These are phyloP conservation scores for Begonia fuchsioides DNA, from an alignment of 306 rosid species.

Conservation along the genomic window DNA sequence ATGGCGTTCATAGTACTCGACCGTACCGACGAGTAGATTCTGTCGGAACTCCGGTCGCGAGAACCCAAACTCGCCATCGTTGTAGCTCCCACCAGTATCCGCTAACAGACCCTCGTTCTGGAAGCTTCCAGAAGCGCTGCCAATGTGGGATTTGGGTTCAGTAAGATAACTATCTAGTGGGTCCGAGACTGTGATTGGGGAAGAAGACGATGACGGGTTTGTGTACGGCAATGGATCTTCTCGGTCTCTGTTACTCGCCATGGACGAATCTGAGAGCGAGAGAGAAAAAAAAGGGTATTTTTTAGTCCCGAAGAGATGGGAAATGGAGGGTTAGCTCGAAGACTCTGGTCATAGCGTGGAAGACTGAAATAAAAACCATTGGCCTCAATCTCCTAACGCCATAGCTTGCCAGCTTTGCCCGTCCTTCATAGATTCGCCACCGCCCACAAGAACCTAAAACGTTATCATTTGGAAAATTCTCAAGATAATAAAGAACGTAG, in stretches of 20 bases:
- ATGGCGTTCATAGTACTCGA: conserved; percentile 58
- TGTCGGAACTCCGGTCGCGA: conserved; percentile 50
- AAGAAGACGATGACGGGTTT: conserved; percentile 61
- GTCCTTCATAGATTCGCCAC: too few relatives aligned
- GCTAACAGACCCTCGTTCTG: conserved; percentile 55
- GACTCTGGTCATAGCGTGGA: background rate
- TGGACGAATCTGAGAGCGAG: background rate
- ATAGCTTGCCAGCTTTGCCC: too few relatives aligned
- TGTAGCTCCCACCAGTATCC: conserved; percentile 4
- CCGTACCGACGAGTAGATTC: conserved; percentile 55
- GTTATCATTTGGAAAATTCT: too few relatives aligned
- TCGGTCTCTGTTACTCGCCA: conserved; percentile 48
- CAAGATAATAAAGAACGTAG: too few relatives aligned
- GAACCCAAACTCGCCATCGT: conserved; percentile 66
- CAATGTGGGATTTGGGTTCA: conserved; percentile 40
- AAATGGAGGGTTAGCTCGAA: background rate
- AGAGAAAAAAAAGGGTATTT: background rate
- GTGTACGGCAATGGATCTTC: conserved; percentile 46
- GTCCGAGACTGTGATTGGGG: conserved; percentile 71
- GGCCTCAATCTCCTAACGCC: too few relatives aligned
- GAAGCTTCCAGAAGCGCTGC: conserved; percentile 78
- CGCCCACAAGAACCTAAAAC: too few relatives aligned
- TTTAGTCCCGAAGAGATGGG: background rate
- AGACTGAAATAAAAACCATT: too few relatives aligned
- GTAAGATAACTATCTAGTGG: conserved; percentile 53